Conservation (phyloP, 169 alveolate species). For the Plasmodium chabaudi region DNA sequence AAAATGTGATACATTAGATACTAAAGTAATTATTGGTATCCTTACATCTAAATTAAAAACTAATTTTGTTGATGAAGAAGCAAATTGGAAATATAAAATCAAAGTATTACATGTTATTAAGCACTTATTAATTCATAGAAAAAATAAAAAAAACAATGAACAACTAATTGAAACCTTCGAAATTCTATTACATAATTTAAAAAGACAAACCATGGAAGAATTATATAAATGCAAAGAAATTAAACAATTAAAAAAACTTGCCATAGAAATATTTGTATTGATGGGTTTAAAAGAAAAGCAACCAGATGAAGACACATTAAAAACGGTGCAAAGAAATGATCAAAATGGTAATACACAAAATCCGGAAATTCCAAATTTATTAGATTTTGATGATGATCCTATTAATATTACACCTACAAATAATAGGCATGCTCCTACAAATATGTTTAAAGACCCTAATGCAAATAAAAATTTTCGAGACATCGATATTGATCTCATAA, state of each 20-base stretch:
- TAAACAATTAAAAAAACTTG: constrained; percentile 55
- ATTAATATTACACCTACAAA: not conserved
- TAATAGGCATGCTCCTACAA: not conserved
- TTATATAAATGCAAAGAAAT: constrained; percentile 60
- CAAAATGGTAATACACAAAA: not conserved
- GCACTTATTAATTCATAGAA: constrained; percentile 35
- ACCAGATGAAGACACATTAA: constrained; percentile 2
- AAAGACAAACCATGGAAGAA: constrained; percentile 55
- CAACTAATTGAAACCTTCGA: constrained; percentile 40
- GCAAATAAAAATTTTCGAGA: not conserved
- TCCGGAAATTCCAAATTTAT: not conserved
- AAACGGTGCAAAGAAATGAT: not conserved
- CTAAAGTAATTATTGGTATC: constrained; percentile 47
- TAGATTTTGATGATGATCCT: constrained; percentile 47
- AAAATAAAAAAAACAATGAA: constrained; percentile 29
- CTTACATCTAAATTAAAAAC: constrained; percentile 38
- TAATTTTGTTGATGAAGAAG: constrained; percentile 35
- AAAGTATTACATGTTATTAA: constrained; percentile 43
- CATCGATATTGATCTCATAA: constrained; percentile 6
- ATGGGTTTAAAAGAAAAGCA: constrained; percentile 45
- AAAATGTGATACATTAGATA: constrained; percentile 69
- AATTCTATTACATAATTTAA: constrained; percentile 19
- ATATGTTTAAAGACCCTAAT: not conserved
- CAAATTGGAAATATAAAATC: constrained; percentile 41
- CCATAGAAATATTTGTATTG: constrained; percentile 38